Evolutionary conservation across 805 yeast genomes (phyloP).

Genomic region (Tetrapisispora fleetii): DNA sequence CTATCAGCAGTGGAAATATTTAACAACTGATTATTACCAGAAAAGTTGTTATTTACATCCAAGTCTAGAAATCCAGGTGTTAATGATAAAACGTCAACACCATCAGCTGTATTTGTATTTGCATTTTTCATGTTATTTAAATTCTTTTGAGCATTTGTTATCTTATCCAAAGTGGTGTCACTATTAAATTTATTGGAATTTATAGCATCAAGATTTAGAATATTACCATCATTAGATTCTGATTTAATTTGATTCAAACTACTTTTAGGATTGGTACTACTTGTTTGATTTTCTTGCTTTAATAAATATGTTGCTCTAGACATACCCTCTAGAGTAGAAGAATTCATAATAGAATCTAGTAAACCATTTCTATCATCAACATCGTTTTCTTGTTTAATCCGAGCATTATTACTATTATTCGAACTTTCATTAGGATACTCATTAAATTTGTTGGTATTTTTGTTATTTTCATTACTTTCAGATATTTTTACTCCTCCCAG

Average conservation of each 20-base stretch:
- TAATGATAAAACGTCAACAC: constrained; percentile 33
- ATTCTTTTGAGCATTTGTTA: constrained; percentile 4
- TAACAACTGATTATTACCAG: background rate
- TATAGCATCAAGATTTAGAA: constrained; percentile 5
- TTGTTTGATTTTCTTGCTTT: constrained; percentile 9
- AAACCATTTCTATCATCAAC: constrained; percentile 21
- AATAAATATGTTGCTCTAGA: constrained; percentile 12
- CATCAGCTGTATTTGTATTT: constrained; percentile 14
- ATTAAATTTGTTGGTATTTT: constrained; percentile 6
- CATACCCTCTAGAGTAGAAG: constrained; percentile 18
- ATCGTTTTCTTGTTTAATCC: constrained; percentile 6
- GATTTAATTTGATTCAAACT: background rate
- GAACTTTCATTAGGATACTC: constrained; percentile 5
- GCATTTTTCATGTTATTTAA: constrained; percentile 7
- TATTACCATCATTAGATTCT: constrained; percentile 1
- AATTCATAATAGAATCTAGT: constrained; percentile 32
- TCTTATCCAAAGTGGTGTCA: constrained; percentile 1
- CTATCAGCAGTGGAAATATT: background rate
- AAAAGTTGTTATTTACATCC: background rate
- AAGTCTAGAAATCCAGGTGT: constrained; percentile 34
- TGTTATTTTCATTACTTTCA: background rate
- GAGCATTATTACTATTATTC: constrained; percentile 1
- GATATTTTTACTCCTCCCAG: background rate
- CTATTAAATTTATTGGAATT: background rate
- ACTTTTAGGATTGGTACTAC: too few relatives aligned